A percentile compares a stretch with the other conserved stretches of the same genome.
Evolutionary conservation across 73 alveolate species (phyloP).

Genomic region (Blepharisma japonicum): DNA sequence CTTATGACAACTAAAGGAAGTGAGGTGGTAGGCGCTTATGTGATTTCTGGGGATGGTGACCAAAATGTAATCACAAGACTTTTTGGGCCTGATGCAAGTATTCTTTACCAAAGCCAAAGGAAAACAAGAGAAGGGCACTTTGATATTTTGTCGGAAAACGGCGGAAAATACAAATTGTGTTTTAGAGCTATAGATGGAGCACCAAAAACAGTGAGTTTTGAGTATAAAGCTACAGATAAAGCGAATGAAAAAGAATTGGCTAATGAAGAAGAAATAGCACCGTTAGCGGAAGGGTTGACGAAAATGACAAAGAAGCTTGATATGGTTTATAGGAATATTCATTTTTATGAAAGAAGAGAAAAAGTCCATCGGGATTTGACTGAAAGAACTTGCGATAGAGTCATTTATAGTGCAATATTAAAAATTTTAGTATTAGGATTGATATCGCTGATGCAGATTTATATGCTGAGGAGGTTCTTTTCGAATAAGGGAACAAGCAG

Average conservation of each 20-base stretch:
- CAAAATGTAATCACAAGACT: neutral
- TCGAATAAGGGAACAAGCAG: too few species aligned
- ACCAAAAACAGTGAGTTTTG: neutral
- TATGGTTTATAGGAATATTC: neutral
- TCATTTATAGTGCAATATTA: too few species aligned
- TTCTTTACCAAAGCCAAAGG: neutral
- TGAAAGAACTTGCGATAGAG: too few species aligned
- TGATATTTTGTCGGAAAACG: neutral
- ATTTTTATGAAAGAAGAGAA: neutral
- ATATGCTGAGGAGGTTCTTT: too few species aligned
- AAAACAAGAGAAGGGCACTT: constrained; percentile 1
- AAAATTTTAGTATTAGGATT: too few species aligned
- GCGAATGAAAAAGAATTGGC: neutral
- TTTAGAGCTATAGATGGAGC: neutral
- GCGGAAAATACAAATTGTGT: neutral
- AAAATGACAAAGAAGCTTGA: neutral
- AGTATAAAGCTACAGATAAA: neutral
- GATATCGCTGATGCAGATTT: too few species aligned
- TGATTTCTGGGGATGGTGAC: neutral
- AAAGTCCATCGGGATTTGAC: too few species aligned
- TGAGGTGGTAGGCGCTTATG: neutral
- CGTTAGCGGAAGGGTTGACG: neutral
- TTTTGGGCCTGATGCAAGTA: neutral
- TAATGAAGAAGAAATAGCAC: neutral
- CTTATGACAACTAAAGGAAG: neutral